A percentile compares a stretch with the other conserved stretches of the same genome.
Evolutionary conservation across 768 basidiomycete species (phyloP).

Genomic region (Hygrophoropsis aurantiaca): DNA sequence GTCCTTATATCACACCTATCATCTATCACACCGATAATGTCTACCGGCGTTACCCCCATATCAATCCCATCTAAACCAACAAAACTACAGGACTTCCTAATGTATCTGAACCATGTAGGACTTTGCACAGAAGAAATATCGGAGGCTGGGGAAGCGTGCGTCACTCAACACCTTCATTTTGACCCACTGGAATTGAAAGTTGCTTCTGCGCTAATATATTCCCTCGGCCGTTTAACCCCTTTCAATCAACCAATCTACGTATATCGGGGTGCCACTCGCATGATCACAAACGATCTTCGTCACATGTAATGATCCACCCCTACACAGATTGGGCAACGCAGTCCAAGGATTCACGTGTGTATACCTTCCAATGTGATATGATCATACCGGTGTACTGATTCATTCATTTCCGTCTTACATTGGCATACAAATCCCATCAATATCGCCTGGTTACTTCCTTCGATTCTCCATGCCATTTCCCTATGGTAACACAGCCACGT

Average conservation of each 20-base stretch:
- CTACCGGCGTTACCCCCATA: too few species aligned
- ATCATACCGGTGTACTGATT: not conserved
- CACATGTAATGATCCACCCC: too few species aligned
- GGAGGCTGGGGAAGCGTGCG: constrained; percentile 79
- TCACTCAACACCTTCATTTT: constrained; percentile 7
- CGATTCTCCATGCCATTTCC: too few species aligned
- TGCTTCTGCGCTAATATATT: too few species aligned
- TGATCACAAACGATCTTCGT: too few species aligned
- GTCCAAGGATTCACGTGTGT: constrained; percentile 89
- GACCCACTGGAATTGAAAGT: constrained; percentile 5
- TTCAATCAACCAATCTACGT: too few species aligned
- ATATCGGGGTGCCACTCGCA: too few species aligned
- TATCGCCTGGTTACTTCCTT: too few species aligned
- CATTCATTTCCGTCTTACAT: constrained; percentile 1
- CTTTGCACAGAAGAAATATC: constrained; percentile 87
- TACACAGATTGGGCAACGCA: constrained; percentile 72
- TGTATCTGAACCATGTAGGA: constrained; percentile 86
- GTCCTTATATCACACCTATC: not conserved
- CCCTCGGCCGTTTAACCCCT: too few species aligned
- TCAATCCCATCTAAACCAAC: constrained; percentile 1
- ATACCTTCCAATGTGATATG: not conserved
- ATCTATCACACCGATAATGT: not conserved
- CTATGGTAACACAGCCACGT: constrained; percentile 81
- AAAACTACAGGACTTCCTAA: constrained; percentile 60
- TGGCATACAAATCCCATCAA: too few species aligned